These are phyloP conservation scores for Suhomyces canberraensis DNA, from an alignment of 805 yeast species.

Conservation along the genomic window DNA sequence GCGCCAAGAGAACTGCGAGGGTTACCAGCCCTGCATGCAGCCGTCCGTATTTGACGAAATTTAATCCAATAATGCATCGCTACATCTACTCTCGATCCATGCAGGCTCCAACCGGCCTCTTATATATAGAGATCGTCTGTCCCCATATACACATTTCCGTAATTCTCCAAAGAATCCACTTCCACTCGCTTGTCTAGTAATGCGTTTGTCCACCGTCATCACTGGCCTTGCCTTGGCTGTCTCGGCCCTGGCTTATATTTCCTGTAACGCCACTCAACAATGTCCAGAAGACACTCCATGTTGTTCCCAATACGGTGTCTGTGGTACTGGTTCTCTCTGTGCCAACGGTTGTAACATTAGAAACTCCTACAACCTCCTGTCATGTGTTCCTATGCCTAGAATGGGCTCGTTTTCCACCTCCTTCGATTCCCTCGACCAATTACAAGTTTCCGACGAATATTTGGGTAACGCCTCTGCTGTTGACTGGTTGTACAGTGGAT, in stretches of 20 bases:
- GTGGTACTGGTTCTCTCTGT: conserved; percentile 78
- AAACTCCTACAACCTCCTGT: conserved; percentile 56
- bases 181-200: too few species aligned
- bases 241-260: conserved; percentile 7
- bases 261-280: conserved; percentile 49
- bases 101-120: too few species aligned
- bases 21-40: too few species aligned
- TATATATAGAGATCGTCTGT: too few species aligned
- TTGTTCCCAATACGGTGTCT: conserved; percentile 75
- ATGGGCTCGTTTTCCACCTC: conserved; percentile 50
- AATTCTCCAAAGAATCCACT: too few species aligned
- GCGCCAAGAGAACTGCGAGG: too few species aligned
- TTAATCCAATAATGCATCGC: too few species aligned
- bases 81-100: too few species aligned
- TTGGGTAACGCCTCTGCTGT: conserved; percentile 67
- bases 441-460: conserved; percentile 36
- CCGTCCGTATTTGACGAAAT: too few species aligned
- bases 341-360: conserved; percentile 86
- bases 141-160: too few species aligned
- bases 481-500: conserved; percentile 72
- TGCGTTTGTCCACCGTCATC: neutral
- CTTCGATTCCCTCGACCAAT: conserved; percentile 33
- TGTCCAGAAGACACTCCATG: conserved; percentile 87
- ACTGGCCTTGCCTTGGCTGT: conserved; percentile 1
- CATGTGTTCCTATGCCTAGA: conserved; percentile 86